phyloP scores from a whole-genome alignment of 179 eudicot species.

The Gypsophila paniculata region DNA sequence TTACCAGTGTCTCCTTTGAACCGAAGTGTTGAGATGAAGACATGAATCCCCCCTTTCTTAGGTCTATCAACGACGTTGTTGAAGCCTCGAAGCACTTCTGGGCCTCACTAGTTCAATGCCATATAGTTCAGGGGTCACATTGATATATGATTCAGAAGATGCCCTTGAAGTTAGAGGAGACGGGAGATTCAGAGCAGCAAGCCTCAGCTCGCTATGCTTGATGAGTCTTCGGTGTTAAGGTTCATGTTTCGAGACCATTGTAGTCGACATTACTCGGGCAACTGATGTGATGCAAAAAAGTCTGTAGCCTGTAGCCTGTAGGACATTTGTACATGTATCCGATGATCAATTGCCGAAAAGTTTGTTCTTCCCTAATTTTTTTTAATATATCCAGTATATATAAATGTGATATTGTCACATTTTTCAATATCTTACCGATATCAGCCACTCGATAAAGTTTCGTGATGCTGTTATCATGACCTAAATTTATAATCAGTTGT shows the following conservation, averaged over 20 bases:
- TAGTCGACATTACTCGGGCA: neutral
- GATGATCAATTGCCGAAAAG: too few relatives aligned
- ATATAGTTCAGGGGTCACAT: neutral
- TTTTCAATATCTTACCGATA: too few relatives aligned
- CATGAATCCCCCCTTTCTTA: neutral
- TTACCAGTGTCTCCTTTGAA: constrained; percentile 1
- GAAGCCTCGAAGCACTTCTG: neutral
- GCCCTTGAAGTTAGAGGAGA: neutral
- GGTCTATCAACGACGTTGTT: neutral
- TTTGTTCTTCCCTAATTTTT: too few relatives aligned
- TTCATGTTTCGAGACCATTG: neutral
- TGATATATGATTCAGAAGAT: neutral
- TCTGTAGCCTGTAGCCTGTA: too few relatives aligned
- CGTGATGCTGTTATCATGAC: too few relatives aligned
- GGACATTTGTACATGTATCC: too few relatives aligned
- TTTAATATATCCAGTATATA: too few relatives aligned
- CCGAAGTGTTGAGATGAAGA: neutral
- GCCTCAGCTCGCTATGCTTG: neutral
- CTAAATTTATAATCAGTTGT: too few relatives aligned
- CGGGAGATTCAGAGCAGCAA: neutral
- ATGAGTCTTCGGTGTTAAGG: neutral
- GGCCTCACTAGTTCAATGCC: neutral
- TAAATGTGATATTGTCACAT: too few relatives aligned
- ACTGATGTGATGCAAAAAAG: too few relatives aligned
- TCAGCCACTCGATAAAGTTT: too few relatives aligned